These are phyloP conservation scores for Cryptosporidium parvum DNA, from an alignment of 169 alveolate species.

Conservation along the genomic window DNA sequence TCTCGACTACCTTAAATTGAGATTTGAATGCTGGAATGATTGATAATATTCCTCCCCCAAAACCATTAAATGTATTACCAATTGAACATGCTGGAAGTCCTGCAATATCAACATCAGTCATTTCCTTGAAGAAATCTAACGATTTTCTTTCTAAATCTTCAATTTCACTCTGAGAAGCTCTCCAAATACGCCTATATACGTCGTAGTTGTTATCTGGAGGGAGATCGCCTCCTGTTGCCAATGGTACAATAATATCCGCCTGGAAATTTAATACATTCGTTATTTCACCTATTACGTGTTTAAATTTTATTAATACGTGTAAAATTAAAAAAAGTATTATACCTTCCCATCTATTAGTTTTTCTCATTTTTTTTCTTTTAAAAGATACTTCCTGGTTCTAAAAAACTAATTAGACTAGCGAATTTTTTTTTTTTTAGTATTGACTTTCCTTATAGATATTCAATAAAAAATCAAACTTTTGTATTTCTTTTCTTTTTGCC, in stretches of 20 bases:
- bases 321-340: background rate
- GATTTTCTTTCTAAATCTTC: slow-evolving; percentile 35
- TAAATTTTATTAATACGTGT: background rate
- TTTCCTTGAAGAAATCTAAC: slow-evolving; percentile 24
- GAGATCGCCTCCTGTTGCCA: slow-evolving; percentile 66
- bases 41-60: slow-evolving; percentile 36
- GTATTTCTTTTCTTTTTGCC: background rate
- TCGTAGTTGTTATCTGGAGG: slow-evolving; percentile 61
- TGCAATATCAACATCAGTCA: slow-evolving; percentile 47
- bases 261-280: slow-evolving; percentile 49
- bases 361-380: slow-evolving; percentile 4
- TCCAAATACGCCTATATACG: slow-evolving; percentile 72
- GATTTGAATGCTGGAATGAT: slow-evolving; percentile 33
- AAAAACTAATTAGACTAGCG: background rate
- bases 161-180: slow-evolving; percentile 34
- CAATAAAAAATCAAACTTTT: background rate
- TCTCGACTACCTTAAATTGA: slow-evolving; percentile 1
- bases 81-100: slow-evolving; percentile 33
- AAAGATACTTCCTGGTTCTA: background rate
- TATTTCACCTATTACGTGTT: slow-evolving; percentile 12
- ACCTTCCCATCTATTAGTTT: background rate
- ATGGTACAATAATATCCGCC: slow-evolving; percentile 54
- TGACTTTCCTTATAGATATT: background rate
- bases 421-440: background rate
- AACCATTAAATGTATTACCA: background rate